These are phyloP conservation scores for Monilinia aucupariae DNA, from an alignment of 2,329 filamentous ascomycete genomes.

Conservation along the genomic window DNA sequence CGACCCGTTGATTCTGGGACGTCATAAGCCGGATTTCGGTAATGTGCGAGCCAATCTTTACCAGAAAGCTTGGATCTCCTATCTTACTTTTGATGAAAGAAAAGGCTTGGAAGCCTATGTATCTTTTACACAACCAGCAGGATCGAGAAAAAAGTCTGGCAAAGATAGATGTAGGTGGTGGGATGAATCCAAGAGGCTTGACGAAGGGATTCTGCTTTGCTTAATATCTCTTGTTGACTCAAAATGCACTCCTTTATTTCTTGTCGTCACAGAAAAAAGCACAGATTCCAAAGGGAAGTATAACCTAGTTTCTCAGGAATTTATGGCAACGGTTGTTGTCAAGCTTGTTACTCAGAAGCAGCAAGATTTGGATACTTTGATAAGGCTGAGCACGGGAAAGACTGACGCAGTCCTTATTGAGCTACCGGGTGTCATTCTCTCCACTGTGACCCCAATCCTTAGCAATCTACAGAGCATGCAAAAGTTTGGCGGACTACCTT, in stretches of 20 bases:
- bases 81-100: neutral
- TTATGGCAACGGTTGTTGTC: too few relatives aligned
- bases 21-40: constrained; percentile 18
- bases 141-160: neutral
- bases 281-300: too few relatives aligned
- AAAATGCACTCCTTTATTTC: constrained; percentile 30
- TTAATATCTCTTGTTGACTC: constrained; percentile 27
- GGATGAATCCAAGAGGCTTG: constrained; percentile 43
- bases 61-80: neutral
- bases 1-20: constrained; percentile 21
- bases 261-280: neutral
- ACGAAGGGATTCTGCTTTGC: constrained; percentile 45
- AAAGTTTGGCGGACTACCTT: neutral
- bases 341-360: neutral
- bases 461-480: constrained; percentile 13
- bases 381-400: neutral
- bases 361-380: constrained; percentile 1
- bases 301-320: too few relatives aligned
- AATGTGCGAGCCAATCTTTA: constrained; percentile 4
- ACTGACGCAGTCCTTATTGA: constrained; percentile 2
- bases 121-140: neutral
- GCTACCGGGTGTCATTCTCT: constrained; percentile 5
- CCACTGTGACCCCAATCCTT: constrained; percentile 9
- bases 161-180: constrained; percentile 43
- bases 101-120: constrained; percentile 1